Evolutionary conservation across 148 eudicot genomes (phyloP).

Genomic region (Beta vulgaris): DNA sequence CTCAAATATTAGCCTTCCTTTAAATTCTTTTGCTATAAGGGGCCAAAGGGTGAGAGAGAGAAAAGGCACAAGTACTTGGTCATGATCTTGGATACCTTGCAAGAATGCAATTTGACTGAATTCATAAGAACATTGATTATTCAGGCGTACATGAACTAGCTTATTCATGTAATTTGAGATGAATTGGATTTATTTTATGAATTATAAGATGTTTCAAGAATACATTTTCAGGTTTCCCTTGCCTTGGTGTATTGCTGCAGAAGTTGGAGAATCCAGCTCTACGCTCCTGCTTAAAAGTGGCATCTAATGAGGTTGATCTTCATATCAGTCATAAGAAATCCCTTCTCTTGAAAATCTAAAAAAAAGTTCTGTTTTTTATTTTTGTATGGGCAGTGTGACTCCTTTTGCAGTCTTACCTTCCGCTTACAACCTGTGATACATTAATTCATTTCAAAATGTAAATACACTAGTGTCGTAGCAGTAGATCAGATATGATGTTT

Average conservation of each 20-base stretch:
- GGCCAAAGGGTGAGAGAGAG: no score
- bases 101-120: not conserved
- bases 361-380: not conserved
- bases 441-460: not conserved
- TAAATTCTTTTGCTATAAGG: no score
- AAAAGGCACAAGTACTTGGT: no score
- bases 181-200: not conserved
- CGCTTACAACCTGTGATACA: not conserved
- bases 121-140: not conserved
- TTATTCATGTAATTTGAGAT: not conserved
- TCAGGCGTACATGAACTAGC: not conserved
- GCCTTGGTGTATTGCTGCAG: conserved; percentile 89
- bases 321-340: not conserved
- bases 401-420: not conserved
- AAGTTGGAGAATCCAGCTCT: conserved; percentile 96
- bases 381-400: not conserved
- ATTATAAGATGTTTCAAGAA: conserved; percentile 12
- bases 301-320: conserved; percentile 75
- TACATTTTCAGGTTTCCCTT: conserved; percentile 77
- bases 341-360: not conserved
- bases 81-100: not conserved
- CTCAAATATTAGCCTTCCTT: no score
- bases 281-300: conserved; percentile 82
- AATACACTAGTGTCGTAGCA: not conserved
- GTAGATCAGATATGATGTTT: not conserved